Evolutionary conservation across 495 filamentous ascomycete genomes (phyloP).

Genomic region (Penicillium simplicissimum): DNA sequence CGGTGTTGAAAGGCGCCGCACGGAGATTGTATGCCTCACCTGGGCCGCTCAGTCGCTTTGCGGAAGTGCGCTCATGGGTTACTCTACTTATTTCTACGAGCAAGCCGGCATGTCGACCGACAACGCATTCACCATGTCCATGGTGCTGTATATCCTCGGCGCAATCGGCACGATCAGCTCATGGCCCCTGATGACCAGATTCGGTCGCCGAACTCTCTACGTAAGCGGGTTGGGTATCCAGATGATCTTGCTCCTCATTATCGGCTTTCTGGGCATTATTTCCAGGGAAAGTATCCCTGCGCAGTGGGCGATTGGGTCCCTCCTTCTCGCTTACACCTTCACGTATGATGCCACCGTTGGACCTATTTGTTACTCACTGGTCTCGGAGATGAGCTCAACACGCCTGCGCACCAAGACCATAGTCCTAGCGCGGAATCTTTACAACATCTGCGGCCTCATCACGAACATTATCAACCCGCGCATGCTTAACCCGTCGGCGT

Average conservation of each 20-base stretch:
- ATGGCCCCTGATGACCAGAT: conserved; percentile 36
- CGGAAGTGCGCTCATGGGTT: conserved; percentile 35
- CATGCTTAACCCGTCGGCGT: conserved; percentile 66
- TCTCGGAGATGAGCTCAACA: conserved; percentile 57
- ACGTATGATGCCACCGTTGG: conserved; percentile 59
- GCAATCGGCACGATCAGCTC: conserved; percentile 30
- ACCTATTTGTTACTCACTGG: conserved; percentile 61
- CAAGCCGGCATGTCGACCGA: conserved; percentile 56
- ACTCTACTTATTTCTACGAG: conserved; percentile 65
- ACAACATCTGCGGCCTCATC: conserved; percentile 47
- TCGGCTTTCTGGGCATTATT: conserved; percentile 63
- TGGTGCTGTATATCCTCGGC: conserved; percentile 31
- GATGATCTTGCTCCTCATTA: conserved; percentile 53
- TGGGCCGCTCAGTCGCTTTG: conserved; percentile 32
- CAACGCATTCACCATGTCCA: conserved; percentile 31
- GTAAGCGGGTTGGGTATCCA: conserved; percentile 48
- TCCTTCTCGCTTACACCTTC: conserved; percentile 60
- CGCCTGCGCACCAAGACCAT: conserved; percentile 63
- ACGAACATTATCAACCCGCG: conserved; percentile 67
- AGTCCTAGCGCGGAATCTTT: conserved; percentile 59
- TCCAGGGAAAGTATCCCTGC: conserved; percentile 35
- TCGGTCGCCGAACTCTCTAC: conserved; percentile 58
- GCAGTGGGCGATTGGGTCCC: conserved; percentile 53
- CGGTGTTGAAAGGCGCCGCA: conserved; percentile 68
- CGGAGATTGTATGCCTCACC: conserved; percentile 69